Evolutionary conservation across 1,284 basidiomycete species (phyloP).

Genomic region (Schizophyllum commune): DNA sequence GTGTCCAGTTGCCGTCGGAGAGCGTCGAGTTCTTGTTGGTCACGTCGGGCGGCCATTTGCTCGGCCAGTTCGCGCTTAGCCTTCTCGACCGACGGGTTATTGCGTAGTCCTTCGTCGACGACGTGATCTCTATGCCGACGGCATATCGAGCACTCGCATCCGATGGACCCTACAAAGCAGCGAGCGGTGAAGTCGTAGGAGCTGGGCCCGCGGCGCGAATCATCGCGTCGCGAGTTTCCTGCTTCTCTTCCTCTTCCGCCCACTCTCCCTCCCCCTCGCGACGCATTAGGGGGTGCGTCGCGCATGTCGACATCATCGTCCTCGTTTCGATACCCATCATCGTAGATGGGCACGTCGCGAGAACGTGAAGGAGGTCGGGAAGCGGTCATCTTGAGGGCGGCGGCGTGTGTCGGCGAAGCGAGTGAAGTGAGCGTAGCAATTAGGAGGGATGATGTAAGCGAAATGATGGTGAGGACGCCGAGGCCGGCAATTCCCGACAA

Average conservation of each 20-base stretch:
- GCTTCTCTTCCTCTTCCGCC: neutral
- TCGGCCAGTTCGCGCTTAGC: neutral
- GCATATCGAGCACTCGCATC: neutral
- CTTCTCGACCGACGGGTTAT: neutral
- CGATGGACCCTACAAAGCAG: neutral
- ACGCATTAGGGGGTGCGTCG: neutral
- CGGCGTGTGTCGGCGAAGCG: neutral
- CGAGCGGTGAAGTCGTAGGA: neutral
- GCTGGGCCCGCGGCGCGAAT: neutral
- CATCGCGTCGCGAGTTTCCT: neutral
- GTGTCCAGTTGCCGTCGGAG: neutral
- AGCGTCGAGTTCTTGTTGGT: neutral
- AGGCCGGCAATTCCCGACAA: neutral
- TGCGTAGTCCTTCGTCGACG: neutral
- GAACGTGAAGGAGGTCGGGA: neutral
- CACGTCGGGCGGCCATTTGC: neutral
- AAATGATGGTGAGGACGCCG: neutral
- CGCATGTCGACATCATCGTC: neutral
- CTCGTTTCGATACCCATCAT: neutral
- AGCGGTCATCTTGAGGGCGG: neutral
- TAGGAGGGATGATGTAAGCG: too few relatives aligned
- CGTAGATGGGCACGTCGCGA: neutral
- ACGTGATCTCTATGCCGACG: neutral
- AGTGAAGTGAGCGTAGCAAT: neutral
- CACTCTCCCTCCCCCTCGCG: neutral